A percentile compares a stretch with the other conserved stretches of the same genome.
phyloP scores from a whole-genome alignment of 1,284 basidiomycete species.

The Boletus smithii region DNA sequence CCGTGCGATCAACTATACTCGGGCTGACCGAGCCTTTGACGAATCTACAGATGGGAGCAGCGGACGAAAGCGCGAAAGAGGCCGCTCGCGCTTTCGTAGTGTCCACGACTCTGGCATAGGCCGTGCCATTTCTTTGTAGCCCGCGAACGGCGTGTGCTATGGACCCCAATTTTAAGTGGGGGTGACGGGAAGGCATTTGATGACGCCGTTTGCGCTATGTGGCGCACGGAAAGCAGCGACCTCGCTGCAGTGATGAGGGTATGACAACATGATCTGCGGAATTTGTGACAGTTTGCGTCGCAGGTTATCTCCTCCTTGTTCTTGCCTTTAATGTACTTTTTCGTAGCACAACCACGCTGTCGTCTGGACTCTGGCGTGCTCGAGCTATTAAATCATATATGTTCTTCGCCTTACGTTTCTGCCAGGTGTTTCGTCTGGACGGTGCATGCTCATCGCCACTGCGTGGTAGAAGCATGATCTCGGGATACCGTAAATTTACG shows the following conservation, averaged over 20 bases:
- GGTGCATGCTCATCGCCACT: constrained; percentile 32
- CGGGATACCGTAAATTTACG: constrained; percentile 34
- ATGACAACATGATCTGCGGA: constrained; percentile 32
- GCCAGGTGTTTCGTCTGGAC: constrained; percentile 5
- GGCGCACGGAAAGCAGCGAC: constrained; percentile 28
- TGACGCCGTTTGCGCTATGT: constrained; percentile 33
- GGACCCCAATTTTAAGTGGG: constrained; percentile 25
- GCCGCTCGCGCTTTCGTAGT: constrained; percentile 58
- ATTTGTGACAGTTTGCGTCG: constrained; percentile 8
- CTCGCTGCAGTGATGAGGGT: constrained; percentile 34
- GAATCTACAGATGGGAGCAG: constrained; percentile 49
- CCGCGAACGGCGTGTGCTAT: constrained; percentile 29
- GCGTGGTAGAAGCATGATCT: constrained; percentile 28
- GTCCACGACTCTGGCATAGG: constrained; percentile 58
- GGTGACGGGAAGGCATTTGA: constrained; percentile 25
- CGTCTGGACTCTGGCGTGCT: constrained; percentile 17
- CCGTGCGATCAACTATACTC: constrained; percentile 67
- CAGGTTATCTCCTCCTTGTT: constrained; percentile 7
- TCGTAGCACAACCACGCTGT: constrained; percentile 9
- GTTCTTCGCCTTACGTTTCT: constrained; percentile 21
- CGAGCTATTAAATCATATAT: constrained; percentile 18
- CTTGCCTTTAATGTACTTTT: constrained; percentile 17
- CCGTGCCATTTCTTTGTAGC: constrained; percentile 75
- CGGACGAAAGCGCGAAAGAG: constrained; percentile 49
- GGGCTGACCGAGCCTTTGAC: constrained; percentile 70